Conservation (phyloP, 2,329 filamentous ascomycete species). For the Piedraia hortae region DNA sequence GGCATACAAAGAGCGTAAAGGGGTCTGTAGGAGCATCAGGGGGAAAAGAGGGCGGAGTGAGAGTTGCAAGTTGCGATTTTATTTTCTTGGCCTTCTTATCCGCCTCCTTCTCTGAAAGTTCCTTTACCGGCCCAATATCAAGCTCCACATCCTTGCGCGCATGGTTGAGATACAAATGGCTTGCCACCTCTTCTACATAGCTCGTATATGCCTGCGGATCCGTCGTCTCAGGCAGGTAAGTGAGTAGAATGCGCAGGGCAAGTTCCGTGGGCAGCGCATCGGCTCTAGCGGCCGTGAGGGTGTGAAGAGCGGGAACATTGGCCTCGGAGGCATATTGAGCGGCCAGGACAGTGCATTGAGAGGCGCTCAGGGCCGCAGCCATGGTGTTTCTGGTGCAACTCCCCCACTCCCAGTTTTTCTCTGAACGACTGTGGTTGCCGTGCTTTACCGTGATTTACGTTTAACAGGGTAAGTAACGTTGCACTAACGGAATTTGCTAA, state of each 20-base stretch:
- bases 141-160: constrained; percentile 18
- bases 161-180: constrained; percentile 17
- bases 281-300: constrained; percentile 28
- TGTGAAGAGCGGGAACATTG: constrained; percentile 34
- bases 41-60: constrained; percentile 23
- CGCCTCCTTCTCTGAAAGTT: constrained; percentile 34
- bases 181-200: constrained; percentile 31
- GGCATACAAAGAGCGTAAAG: constrained; percentile 36
- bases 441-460: too few relatives aligned
- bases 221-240: constrained; percentile 45
- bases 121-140: constrained; percentile 28
- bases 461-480: too few relatives aligned
- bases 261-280: constrained; percentile 34
- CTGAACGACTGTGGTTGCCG: too few relatives aligned
- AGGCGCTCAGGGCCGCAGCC: constrained; percentile 24
- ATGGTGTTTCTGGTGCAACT: constrained; percentile 3
- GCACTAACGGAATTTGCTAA: too few relatives aligned
- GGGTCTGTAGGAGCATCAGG: constrained; percentile 24
- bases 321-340: constrained; percentile 39
- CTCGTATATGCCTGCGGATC: constrained; percentile 33
- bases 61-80: too few relatives aligned
- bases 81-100: constrained; percentile 35
- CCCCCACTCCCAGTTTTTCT: too few relatives aligned
- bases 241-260: constrained; percentile 44
- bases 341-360: constrained; percentile 46